Evolutionary conservation across 148 eudicot genomes (phyloP).

Genomic region (Limonium bicolor): DNA sequence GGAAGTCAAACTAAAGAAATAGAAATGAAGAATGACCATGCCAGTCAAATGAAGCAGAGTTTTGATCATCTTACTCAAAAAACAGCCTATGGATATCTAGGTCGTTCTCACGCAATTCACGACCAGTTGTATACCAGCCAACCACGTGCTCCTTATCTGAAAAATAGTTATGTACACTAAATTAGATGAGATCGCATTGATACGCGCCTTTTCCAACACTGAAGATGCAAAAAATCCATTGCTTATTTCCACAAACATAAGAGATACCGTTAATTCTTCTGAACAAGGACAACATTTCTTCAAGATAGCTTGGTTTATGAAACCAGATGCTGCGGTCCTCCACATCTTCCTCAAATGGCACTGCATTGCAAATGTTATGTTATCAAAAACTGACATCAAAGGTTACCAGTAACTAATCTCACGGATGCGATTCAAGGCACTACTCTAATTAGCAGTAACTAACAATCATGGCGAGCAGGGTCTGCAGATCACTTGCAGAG

Average conservation of each 20-base stretch:
- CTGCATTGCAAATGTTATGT: no score
- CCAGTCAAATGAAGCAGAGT: no score
- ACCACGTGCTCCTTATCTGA: constrained; percentile 98
- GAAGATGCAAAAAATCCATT: no score
- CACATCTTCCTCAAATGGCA: constrained; percentile 97
- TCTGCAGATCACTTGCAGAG: no score
- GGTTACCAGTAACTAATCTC: no score
- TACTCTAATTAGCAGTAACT: no score
- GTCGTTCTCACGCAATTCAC: constrained; percentile 84
- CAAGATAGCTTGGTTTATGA: constrained; percentile 96
- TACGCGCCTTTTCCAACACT: not conserved
- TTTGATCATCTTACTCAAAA: constrained; percentile 83
- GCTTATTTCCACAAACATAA: not conserved
- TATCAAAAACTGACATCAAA: no score
- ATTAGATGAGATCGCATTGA: not conserved
- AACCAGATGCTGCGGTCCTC: constrained; percentile 92
- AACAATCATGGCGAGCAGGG: no score
- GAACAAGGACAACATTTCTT: constrained; percentile 87
- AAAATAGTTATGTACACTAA: not conserved
- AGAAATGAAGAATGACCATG: not conserved
- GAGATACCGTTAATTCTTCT: constrained; percentile 73
- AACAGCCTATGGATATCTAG: constrained; percentile 66
- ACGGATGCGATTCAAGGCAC: no score
- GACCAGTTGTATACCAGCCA: constrained; percentile 99
- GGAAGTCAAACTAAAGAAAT: no score